phyloP scores from a whole-genome alignment of 2,329 filamentous ascomycete genomes.

The Paecilomyces niveus region DNA sequence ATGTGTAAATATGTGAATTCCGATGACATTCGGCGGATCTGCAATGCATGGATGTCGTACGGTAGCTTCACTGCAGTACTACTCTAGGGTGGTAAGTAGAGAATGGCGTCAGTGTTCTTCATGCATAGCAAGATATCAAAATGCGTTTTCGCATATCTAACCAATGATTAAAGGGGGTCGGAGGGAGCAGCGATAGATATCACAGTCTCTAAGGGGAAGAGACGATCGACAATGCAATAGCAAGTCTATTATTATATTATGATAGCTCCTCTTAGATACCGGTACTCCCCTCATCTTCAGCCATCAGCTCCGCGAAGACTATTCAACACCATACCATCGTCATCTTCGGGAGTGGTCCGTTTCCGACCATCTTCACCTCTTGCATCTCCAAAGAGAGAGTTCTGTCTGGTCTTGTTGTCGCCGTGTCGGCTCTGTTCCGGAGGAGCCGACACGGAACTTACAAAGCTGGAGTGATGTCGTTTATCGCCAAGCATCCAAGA shows the following conservation, averaged over 20 bases:
- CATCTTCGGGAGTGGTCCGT: slow-evolving; percentile 22
- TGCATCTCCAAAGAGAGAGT: slow-evolving; percentile 26
- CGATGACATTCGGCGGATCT: no score
- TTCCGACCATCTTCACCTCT: slow-evolving; percentile 19
- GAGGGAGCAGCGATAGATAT: no score
- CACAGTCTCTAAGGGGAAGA: not conserved
- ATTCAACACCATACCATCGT: slow-evolving; percentile 30
- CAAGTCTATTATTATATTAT: not conserved
- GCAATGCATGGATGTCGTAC: no score
- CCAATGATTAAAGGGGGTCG: no score
- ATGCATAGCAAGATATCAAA: no score
- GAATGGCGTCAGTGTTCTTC: no score
- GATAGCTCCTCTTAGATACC: not conserved
- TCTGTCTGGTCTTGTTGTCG: slow-evolving; percentile 22
- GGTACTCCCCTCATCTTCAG: not conserved
- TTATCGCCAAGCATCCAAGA: slow-evolving; percentile 45
- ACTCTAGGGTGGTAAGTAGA: no score
- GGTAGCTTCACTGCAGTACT: no score
- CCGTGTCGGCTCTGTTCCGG: slow-evolving; percentile 36
- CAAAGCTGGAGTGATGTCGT: slow-evolving; percentile 38
- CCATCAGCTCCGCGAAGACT: slow-evolving; percentile 24
- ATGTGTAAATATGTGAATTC: no score
- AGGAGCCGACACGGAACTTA: slow-evolving; percentile 37
- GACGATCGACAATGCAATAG: not conserved
- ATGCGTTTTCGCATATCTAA: no score